Base-by-base conservation (phyloP, 2,329 filamentous ascomycete species). In the Calonectria naviculata region DNA sequence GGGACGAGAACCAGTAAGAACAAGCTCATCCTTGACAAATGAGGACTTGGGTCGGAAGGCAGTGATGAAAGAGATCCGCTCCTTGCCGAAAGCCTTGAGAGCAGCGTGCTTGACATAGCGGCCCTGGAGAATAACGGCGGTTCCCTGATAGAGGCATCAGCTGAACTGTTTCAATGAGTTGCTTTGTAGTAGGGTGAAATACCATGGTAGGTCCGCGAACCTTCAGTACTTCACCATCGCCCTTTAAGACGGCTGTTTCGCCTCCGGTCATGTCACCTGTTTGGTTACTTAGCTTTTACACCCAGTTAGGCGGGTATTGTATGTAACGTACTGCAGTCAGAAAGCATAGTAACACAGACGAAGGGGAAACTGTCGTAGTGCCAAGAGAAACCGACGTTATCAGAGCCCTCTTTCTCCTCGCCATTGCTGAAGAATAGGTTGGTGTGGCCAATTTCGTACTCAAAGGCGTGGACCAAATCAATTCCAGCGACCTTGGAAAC, bases 301-400 rank as follows among this genome's bases (percentile, higher is more conserved):
- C n/a, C n/a, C n/a, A n/a, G n/a, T n/a, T n/a, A n/a, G n/a, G n/a
- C n/a, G n/a, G n/a, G n/a, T n/a, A n/a, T n/a, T n/a, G n/a, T n/a
- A n/a, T n/a, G n/a, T n/a, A n/a, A n/a, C n/a, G n/a, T 83, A 0
- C 85, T 86, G 73, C 89, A 91, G 76, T 93, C 90, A 41, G 89
- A 90, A 31, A 93, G 85, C 90, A 93, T 93, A 9, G 87, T 85
- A n/a, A 93, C 90, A 74, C 90, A 92, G 21, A 93, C 91, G 76
- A 92, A 93, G 0, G 91, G 90, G 77, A 91, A 92, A 77, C 88
- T 90, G 79, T 93, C 91, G 0, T 84, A 88, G 80, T 92, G 90
- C 90, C 90, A 93, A 6, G 90, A 87, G 73, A 72, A 75, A 2
- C 69, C 69, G 4, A 87, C 84, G 41, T 87, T 84, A 58, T 89